A percentile compares a stretch with the other conserved stretches of the same genome.
These are phyloP conservation scores for Parathielavia appendiculata DNA, from an alignment of 495 filamentous ascomycete genomes.

Conservation along the genomic window DNA sequence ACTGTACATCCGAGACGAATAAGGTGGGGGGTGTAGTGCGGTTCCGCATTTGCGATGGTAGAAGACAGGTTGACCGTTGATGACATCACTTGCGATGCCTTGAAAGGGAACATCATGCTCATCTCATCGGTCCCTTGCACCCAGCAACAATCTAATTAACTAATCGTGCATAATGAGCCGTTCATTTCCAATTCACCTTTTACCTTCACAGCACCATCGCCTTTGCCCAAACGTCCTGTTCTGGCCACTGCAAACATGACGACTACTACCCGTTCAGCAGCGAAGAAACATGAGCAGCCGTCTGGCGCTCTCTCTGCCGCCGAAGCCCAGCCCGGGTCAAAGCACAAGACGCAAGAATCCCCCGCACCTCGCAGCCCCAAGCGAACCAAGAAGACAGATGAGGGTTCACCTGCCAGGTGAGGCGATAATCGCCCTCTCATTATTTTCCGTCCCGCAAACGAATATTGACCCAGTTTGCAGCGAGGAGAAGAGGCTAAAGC, in stretches of 20 bases:
- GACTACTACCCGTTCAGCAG: slow-evolving; percentile 19
- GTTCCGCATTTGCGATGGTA: no score
- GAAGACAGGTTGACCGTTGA: no score
- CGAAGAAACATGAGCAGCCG: slow-evolving; percentile 17
- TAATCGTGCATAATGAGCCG: no score
- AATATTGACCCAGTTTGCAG: background rate
- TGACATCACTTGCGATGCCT: no score
- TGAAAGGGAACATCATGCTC: no score
- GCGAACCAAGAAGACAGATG: slow-evolving; percentile 15
- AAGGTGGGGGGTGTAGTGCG: no score
- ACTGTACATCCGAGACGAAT: no score
- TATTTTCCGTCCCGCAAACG: background rate
- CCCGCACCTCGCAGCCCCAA: slow-evolving; percentile 15
- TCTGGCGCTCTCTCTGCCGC: slow-evolving; percentile 8
- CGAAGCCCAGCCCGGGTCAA: slow-evolving; percentile 22
- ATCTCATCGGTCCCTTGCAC: no score
- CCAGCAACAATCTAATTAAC: no score
- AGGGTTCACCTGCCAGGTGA: slow-evolving; percentile 6
- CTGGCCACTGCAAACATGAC: slow-evolving; percentile 14
- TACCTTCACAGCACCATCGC: no score
- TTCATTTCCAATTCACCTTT: no score
- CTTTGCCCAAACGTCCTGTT: background rate
- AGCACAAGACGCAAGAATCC: slow-evolving; percentile 21
- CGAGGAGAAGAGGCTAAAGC: slow-evolving; percentile 12
- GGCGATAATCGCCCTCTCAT: background rate